These are phyloP conservation scores for Aciculoconidium aculeatum DNA, from an alignment of 805 yeast species.

Conservation along the genomic window DNA sequence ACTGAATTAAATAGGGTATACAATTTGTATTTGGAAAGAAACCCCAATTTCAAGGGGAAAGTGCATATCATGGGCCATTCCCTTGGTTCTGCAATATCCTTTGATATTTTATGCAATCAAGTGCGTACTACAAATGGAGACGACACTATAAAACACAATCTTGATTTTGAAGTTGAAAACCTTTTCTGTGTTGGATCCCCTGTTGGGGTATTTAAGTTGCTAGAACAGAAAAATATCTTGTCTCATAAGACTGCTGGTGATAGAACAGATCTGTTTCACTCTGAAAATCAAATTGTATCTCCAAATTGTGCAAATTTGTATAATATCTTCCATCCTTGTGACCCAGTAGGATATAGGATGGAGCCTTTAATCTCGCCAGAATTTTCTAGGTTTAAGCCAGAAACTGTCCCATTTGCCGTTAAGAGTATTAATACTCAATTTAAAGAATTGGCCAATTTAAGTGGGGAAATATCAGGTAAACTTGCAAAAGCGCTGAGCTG, in stretches of 20 bases:
- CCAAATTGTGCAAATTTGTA: conserved; percentile 66
- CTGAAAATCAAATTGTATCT: conserved; percentile 16
- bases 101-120: conserved; percentile 63
- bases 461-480: conserved; percentile 33
- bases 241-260: conserved; percentile 24
- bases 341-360: conserved; percentile 83
- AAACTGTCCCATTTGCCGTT: conserved; percentile 49
- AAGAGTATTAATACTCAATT: conserved; percentile 42
- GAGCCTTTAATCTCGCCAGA: conserved; percentile 69
- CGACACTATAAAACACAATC: conserved; percentile 10
- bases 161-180: conserved; percentile 69
- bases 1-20: conserved; percentile 59
- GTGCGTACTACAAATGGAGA: conserved; percentile 20
- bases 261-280: conserved; percentile 14
- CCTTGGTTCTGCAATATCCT: conserved; percentile 77
- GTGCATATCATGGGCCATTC: conserved; percentile 89
- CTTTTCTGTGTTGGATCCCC: conserved; percentile 88
- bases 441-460: conserved; percentile 35
- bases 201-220: conserved; percentile 74
- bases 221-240: conserved; percentile 57
- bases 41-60: conserved; percentile 74
- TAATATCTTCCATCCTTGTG: conserved; percentile 85
- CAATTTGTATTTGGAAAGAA: conserved; percentile 48
- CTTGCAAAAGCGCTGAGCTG: conserved; percentile 33
- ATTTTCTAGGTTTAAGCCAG: conserved; percentile 49